Conservation (phyloP, 257 asterid species). For the Cordia subcordata region DNA sequence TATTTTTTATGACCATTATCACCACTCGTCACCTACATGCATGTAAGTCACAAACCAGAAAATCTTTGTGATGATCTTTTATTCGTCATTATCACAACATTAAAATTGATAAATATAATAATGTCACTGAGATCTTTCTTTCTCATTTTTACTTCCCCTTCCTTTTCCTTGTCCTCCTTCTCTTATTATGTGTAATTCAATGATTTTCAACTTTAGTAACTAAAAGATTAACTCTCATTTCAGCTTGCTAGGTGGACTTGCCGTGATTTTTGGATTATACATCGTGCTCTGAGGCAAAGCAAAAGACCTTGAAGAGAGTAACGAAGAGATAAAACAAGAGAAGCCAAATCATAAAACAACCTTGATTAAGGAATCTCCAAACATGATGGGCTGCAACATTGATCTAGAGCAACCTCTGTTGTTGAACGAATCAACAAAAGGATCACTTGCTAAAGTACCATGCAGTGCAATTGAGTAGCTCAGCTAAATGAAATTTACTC, state of each 20-base stretch:
- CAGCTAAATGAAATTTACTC: no score
- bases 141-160: no score
- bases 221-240: neutral
- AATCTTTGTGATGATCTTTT: no score
- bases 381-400: slow-evolving; percentile 14
- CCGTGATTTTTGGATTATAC: slow-evolving; percentile 61
- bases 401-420: slow-evolving; percentile 57
- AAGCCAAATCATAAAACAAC: slow-evolving; percentile 11
- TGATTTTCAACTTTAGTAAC: neutral
- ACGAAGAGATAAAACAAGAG: slow-evolving; percentile 10
- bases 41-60: no score
- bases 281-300: slow-evolving; percentile 77
- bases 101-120: no score
- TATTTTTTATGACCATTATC: no score
- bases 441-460: neutral
- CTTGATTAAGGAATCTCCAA: slow-evolving; percentile 12
- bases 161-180: neutral
- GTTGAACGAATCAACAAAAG: slow-evolving; percentile 1
- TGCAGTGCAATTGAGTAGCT: no score
- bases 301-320: slow-evolving; percentile 29
- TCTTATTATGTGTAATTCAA: neutral
- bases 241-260: slow-evolving; percentile 58
- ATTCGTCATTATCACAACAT: no score
- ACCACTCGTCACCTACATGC: no score
- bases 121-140: no score